Evolutionary conservation across 2,329 filamentous ascomycete species (phyloP).

Genomic region (Penicillium corylophilum): DNA sequence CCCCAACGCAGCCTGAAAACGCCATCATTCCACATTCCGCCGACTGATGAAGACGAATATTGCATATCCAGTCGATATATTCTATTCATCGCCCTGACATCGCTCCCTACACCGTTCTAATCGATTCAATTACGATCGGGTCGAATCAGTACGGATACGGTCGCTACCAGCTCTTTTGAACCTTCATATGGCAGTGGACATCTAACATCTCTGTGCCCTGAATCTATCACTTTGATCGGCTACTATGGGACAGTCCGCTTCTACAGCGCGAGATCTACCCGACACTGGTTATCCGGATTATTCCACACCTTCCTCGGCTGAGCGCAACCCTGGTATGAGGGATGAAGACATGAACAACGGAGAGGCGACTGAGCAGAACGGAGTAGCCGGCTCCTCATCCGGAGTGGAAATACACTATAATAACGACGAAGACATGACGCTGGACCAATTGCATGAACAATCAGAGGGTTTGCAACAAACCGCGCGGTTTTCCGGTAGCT

Average conservation of each 20-base stretch:
- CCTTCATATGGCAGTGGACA: constrained; percentile 32
- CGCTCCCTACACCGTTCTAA: neutral
- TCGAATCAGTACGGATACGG: constrained; percentile 4
- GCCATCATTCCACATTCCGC: neutral
- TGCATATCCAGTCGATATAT: neutral
- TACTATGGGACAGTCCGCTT: constrained; percentile 48
- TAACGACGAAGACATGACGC: constrained; percentile 13
- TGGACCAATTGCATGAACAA: constrained; percentile 9
- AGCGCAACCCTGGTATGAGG: constrained; percentile 27
- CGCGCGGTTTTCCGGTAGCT: constrained; percentile 6
- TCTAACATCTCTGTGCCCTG: constrained; percentile 24
- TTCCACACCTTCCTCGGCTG: constrained; percentile 18
- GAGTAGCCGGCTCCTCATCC: constrained; percentile 19
- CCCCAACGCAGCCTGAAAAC: neutral
- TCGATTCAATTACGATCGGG: neutral
- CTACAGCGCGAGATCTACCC: constrained; percentile 38
- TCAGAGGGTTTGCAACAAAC: constrained; percentile 22
- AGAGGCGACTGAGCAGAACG: constrained; percentile 28
- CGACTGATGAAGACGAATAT: neutral
- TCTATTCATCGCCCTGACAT: neutral
- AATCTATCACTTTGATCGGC: constrained; percentile 18
- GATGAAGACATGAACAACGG: constrained; percentile 38
- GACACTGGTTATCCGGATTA: constrained; percentile 27
- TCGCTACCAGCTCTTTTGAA: constrained; percentile 8
- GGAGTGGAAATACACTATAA: constrained; percentile 15